phyloP scores from a whole-genome alignment of 1,284 basidiomycete genomes.

The Mycena sp. region DNA sequence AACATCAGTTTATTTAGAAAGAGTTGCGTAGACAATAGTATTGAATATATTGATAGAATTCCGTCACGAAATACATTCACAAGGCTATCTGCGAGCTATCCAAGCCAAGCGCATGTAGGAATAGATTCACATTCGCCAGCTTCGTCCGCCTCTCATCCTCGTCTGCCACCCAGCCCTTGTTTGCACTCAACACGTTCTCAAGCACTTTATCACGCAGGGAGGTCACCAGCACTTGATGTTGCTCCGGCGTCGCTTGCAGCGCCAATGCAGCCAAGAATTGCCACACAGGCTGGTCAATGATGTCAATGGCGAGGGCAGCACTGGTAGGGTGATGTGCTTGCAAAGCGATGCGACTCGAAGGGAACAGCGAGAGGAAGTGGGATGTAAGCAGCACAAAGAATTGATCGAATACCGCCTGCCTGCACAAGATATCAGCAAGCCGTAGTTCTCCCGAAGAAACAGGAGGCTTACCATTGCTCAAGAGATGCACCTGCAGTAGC shows the following conservation, averaged over 20 bases:
- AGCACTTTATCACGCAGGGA: slow-evolving; percentile 92
- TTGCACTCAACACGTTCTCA: slow-evolving; percentile 83
- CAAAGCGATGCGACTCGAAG: slow-evolving; percentile 81
- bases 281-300: slow-evolving; percentile 92
- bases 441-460: not conserved
- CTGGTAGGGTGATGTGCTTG: slow-evolving; percentile 42
- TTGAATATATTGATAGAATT: too few species aligned
- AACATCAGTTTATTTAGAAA: too few species aligned
- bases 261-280: slow-evolving; percentile 92
- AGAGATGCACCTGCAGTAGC: slow-evolving; percentile 77
- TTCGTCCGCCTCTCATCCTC: slow-evolving; percentile 77
- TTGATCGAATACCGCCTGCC: slow-evolving; percentile 87
- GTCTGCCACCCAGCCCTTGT: slow-evolving; percentile 75
- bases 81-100: slow-evolving; percentile 85
- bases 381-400: slow-evolving; percentile 84
- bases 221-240: slow-evolving; percentile 89
- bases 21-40: too few species aligned
- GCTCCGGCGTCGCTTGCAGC: slow-evolving; percentile 83
- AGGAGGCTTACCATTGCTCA: slow-evolving; percentile 81
- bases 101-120: slow-evolving; percentile 85
- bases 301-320: slow-evolving; percentile 59
- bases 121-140: slow-evolving; percentile 85
- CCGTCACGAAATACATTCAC: slow-evolving; percentile 43
- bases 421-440: slow-evolving; percentile 44
- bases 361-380: slow-evolving; percentile 86